Base-by-base conservation (phyloP, 1,139 yeast genomes). In the Hyphopichia fennica region DNA sequence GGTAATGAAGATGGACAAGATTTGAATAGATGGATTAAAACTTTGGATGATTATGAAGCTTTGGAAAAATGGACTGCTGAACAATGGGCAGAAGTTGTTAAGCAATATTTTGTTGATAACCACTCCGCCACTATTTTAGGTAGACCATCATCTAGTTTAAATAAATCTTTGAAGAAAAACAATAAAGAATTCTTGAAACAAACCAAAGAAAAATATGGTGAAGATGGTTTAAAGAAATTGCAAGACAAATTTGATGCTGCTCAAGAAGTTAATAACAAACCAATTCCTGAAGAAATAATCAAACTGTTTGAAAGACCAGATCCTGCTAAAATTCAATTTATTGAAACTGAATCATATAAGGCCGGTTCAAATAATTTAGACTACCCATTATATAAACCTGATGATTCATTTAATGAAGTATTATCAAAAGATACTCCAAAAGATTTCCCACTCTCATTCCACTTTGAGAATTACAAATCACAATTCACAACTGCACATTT, bases 391-490 rank as follows among this genome's bases (percentile, higher is more conserved):
- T 57, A 60, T 35, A 40, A 57, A 28, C 45, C 43, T 7, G 47
- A 57, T 37, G 65, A 61, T 39, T 45, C 45, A 1, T 54, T 79
- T 33, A 56, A 61, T 41, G 50, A 67, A 36, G 56, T 63, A 37
- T 58, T 64, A 46, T 40, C 39, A 52, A 49, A 53, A 1, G 80
- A 76, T 47, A 57, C 73, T 1, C 83, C 84, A 8, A 49, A 53
- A 1, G 67, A 74, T 31, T 76, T 84, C 50, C 91, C 95, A 7
- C 62, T 90, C 33, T 84, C 81, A 49, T 62, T 90, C 42, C 95
- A 90, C 57, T 77, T 87, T 53, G 97, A 93, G 62, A 80, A 84
- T 48, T 86, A 80, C 58, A 77, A 82, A 42, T 87, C 97, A 1
- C 83, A 87, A 55, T 93, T 93, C 60, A 80, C 88, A 19, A 81